phyloP scores from a whole-genome alignment of 495 filamentous ascomycete genomes.

The Delitschia confertaspora region DNA sequence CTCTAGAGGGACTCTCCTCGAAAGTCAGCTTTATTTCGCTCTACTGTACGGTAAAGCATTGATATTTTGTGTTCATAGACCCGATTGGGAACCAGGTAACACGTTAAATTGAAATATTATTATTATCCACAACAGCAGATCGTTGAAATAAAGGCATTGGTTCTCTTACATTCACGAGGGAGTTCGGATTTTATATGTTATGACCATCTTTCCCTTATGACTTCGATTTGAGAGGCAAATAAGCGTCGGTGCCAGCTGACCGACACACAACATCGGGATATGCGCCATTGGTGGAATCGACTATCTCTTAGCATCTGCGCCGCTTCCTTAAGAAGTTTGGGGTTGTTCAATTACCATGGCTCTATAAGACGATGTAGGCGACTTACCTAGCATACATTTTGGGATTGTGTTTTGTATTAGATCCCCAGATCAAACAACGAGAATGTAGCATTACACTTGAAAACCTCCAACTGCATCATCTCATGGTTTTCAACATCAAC shows the following conservation, averaged over 20 bases:
- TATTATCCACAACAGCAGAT: no score
- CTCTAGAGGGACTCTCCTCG: no score
- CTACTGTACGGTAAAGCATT: no score
- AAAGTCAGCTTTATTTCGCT: no score
- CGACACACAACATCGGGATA: slow-evolving; percentile 12
- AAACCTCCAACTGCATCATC: slow-evolving; percentile 6
- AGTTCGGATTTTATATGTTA: slow-evolving; percentile 22
- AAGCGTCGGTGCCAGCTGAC: slow-evolving; percentile 14
- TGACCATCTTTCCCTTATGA: slow-evolving; percentile 26
- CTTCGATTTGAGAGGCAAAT: slow-evolving; percentile 14
- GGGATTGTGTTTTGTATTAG: background rate
- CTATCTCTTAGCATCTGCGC: no score
- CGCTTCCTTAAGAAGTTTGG: no score
- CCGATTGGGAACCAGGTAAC: no score
- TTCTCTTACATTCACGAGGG: slow-evolving; percentile 15
- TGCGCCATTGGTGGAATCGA: slow-evolving; percentile 12
- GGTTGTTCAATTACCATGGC: no score
- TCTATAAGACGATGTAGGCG: background rate
- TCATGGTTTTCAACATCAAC: slow-evolving; percentile 6
- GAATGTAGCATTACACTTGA: slow-evolving; percentile 16
- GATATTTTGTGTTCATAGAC: no score
- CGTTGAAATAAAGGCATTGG: no score
- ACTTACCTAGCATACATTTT: no score
- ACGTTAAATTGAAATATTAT: no score
- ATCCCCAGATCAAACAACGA: slow-evolving; percentile 13